A percentile compares a stretch with the other conserved stretches of the same genome.
phyloP scores from a whole-genome alignment of 169 alveolate species.

The Theileria luwenshuni region DNA sequence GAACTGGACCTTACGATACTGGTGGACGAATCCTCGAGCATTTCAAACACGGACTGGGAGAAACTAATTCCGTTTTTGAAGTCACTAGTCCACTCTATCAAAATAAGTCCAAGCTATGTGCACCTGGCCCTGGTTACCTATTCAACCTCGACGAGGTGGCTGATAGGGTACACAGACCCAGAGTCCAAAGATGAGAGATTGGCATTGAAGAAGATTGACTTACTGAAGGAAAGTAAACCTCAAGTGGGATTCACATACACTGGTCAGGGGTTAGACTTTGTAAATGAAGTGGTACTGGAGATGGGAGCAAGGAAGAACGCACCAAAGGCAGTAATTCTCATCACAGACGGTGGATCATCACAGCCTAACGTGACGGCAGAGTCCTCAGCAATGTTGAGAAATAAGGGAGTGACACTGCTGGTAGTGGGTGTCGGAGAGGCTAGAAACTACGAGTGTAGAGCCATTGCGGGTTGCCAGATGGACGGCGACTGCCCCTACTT shows the following conservation, averaged over 20 bases:
- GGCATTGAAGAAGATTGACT: conserved; percentile 37
- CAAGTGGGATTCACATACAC: conserved; percentile 57
- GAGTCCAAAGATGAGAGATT: conserved; percentile 23
- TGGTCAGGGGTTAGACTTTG: conserved; percentile 55
- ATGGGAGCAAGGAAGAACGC: conserved; percentile 53
- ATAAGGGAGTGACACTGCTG: conserved; percentile 61
- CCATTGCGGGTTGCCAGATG: conserved; percentile 54
- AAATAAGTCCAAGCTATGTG: conserved; percentile 40
- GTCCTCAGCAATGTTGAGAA: conserved; percentile 56
- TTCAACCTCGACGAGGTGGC: conserved; percentile 43
- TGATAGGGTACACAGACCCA: conserved; percentile 37
- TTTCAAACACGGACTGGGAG: conserved; percentile 37
- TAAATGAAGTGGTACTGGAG: conserved; percentile 20
- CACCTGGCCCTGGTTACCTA: conserved; percentile 54
- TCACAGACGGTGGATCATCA: conserved; percentile 66
- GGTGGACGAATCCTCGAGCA: conserved; percentile 68
- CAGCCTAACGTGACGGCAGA: conserved; percentile 50
- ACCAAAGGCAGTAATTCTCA: conserved; percentile 64
- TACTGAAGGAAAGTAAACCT: conserved; percentile 46
- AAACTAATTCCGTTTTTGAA: conserved; percentile 46
- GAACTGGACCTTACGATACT: conserved; percentile 58
- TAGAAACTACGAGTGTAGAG: conserved; percentile 50
- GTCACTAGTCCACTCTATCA: conserved; percentile 34
- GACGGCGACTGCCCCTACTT: conserved; percentile 52
- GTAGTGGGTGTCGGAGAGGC: conserved; percentile 66